Evolutionary conservation across 257 asterid species (phyloP).

Genomic region (Penstemon newberryi): DNA sequence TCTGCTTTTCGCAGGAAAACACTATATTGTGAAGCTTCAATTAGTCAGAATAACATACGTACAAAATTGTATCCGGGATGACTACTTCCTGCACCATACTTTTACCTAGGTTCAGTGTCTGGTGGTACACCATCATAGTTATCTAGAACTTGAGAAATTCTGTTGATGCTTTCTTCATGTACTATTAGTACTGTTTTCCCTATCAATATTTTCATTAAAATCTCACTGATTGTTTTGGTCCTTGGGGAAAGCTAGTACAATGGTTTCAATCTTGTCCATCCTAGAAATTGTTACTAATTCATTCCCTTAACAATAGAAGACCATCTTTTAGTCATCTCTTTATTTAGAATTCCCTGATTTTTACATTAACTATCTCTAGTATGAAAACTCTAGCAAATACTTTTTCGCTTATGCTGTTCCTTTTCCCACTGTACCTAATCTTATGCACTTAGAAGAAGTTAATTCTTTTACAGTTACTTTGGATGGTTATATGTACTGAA

Average conservation of each 20-base stretch:
- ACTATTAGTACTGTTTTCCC: no score
- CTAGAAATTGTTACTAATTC: conserved; percentile 8
- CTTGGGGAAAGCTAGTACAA: background rate
- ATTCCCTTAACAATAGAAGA: background rate
- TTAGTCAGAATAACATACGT: background rate
- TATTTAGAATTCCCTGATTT: background rate
- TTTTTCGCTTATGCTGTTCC: conserved; percentile 4
- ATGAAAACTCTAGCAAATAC: conserved; percentile 10
- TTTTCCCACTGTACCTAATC: background rate
- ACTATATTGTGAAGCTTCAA: background rate
- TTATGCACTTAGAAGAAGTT: conserved; percentile 15
- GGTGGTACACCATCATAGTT: background rate
- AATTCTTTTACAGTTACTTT: background rate
- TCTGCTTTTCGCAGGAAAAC: background rate
- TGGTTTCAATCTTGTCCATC: background rate
- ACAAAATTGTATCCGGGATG: background rate
- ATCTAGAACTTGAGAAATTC: background rate
- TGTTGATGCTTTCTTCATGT: background rate
- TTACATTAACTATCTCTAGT: conserved; percentile 1
- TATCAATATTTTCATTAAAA: no score
- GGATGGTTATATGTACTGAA: conserved; percentile 23
- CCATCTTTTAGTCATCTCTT: conserved; percentile 5
- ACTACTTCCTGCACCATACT: background rate
- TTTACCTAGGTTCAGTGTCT: background rate
- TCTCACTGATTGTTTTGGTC: background rate